Base-by-base conservation (phyloP, 2,329 filamentous ascomycete species). In the Fusarium verticillioides region DNA sequence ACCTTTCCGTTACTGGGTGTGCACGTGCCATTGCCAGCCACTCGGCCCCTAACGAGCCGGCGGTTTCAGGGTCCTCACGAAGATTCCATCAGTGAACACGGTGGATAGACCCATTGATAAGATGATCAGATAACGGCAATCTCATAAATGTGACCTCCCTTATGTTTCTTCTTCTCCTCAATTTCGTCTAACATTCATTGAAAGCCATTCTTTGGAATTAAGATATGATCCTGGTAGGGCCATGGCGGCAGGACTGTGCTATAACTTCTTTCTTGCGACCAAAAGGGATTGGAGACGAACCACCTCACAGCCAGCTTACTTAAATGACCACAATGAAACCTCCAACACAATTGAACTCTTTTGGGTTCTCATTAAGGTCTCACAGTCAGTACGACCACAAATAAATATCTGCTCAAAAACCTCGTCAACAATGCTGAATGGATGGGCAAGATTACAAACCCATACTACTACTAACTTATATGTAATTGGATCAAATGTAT, bases 11-110 rank as follows among this genome's bases (percentile, higher is more conserved):
- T 72, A 58, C 69, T 65, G 53, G 69, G 69, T 32, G 67, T 44
- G 75, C 75, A 77, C 75, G 75, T 74, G 74, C 75, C 74, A 73
- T 46, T 30, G 40, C 66, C 66, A 70, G 32, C 66, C 66, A 70
- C 66, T 34, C 40, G 26, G 49, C 46, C 63, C 68, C 46, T 61
- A 62, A 66, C 53, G 28, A 56, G 32, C n/a, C 59, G 63, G 42
- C 54, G 59, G 65, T 62, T 72, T 66, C 68, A 73, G 72, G 72
- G 71, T 73, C 66, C 63, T 23, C 37, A 36, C 34, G 30, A 62
- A 37, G 52, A 59, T 44, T 60, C 28, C 26, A 57, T 52, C 56
- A 53, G 46, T 60, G 42, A 39, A 62, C 23, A 43, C 23, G 44
- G 26, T 42, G 26, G 30, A 47, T 44, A 19, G n/a, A 37, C 28